Conservation (phyloP, 179 eudicot genomes). For the Amaranthus tricolor region DNA sequence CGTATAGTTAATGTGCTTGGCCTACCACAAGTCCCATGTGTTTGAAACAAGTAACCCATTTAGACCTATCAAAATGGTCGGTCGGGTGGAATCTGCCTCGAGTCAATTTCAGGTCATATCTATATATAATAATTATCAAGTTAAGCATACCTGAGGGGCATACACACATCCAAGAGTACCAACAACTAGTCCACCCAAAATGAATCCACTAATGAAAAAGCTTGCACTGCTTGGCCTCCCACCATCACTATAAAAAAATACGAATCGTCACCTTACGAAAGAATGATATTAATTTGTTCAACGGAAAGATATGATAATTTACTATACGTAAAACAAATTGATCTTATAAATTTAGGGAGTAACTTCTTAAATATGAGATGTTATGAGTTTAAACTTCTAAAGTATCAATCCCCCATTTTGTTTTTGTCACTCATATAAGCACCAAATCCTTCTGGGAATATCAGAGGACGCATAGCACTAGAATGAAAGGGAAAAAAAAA, state of each 20-base stretch:
- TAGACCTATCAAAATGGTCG: no score
- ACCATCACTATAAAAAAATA: conserved; percentile 46
- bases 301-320: not conserved
- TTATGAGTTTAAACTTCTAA: not conserved
- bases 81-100: no score
- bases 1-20: not conserved
- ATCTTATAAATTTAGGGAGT: not conserved
- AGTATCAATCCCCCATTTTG: not conserved
- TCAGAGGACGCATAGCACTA: not conserved
- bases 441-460: not conserved
- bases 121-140: not conserved
- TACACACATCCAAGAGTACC: conserved; percentile 73
- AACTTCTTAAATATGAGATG: not conserved
- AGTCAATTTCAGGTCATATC: not conserved
- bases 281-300: not conserved
- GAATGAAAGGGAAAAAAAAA: no score
- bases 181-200: conserved; percentile 80
- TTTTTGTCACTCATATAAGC: not conserved
- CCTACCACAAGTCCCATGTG: no score
- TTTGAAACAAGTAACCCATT: no score
- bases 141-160: conserved; percentile 73
- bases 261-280: conserved; percentile 4
- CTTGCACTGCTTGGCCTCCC: conserved; percentile 52
- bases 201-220: conserved; percentile 64
- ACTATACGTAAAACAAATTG: not conserved